Base-by-base conservation (phyloP, 805 yeast genomes). In the Metschnikowia picachoensis region DNA sequence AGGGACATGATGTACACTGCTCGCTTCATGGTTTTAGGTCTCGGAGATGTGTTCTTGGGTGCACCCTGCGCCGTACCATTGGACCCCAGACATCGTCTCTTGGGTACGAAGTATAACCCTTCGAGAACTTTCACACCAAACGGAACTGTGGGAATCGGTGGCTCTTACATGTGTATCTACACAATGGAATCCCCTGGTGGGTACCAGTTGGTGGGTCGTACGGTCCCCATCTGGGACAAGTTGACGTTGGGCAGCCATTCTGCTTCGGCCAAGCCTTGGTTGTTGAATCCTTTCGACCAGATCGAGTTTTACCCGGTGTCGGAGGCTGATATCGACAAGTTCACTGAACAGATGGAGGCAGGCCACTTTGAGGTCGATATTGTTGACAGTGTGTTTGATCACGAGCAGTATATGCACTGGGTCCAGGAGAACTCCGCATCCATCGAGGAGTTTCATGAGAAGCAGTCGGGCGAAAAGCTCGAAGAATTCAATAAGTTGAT, bases 161-260 rank as follows among this genome's bases (percentile, higher is more conserved):
- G 99, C 58, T 89, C 86, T 87, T 94, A 90, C 77, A 91, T 92
- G 98, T 92, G 98, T 73, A 91, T 92, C 58, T 92, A 92, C 68
- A 89, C 98, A 30, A 91, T 92, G 92, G 95, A 89, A 56, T 89
- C 97, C 25, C 99, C 99, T 39, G 99, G 99, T 70, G 99, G 99
- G 30, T 92, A 92, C 69, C 98, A 92, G 71, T 77, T 92, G 57
- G 92, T 90, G 51, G 99, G 98, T 47, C 81, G 98, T 62, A 92
- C 99, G 10, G 83, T 94, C 55, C 98, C 98, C 44, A 91, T 92
- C 58, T 92, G 99, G 99, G 99, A 92, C 65, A 91, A 89, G 70
- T 77, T 92, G 58, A 77, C 87, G 30, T 73, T 94, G 52, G 94
- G 90, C 35, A 67, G 72, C 20, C 90, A 84, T 56, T 64, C 73